A percentile compares a stretch with the other conserved stretches of the same genome.
Evolutionary conservation across 139 green algal genomes (phyloP).

Genomic region (Chlorella sp.): DNA sequence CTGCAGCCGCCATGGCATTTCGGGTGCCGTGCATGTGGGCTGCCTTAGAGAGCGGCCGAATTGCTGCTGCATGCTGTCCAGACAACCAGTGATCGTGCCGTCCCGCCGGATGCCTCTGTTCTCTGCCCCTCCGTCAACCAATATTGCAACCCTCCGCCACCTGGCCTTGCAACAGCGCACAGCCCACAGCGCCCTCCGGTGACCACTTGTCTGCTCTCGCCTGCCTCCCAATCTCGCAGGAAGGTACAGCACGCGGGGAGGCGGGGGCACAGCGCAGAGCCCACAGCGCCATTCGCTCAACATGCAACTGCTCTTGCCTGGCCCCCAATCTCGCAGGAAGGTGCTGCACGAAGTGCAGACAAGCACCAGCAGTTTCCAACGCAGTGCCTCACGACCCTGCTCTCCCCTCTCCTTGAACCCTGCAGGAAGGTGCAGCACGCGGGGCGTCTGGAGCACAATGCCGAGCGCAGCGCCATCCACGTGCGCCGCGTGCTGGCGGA

Average conservation of each 20-base stretch:
- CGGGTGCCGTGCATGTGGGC: no score
- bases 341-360: neutral
- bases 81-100: no score
- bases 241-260: neutral
- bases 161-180: neutral
- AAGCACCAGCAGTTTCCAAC: neutral
- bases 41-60: no score
- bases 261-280: neutral
- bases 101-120: no score
- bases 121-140: no score
- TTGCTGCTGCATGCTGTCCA: no score
- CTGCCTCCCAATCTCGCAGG: neutral
- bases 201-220: neutral
- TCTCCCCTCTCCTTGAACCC: neutral
- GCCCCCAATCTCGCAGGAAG: conserved; percentile 1
- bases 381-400: neutral
- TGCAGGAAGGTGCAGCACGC: conserved; percentile 13
- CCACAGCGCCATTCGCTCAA: neutral
- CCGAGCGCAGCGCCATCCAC: neutral
- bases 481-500: conserved; percentile 7
- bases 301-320: neutral
- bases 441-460: neutral
- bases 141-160: no score
- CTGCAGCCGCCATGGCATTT: no score
- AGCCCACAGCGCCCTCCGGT: neutral